phyloP scores from a whole-genome alignment of 768 basidiomycete genomes.

The Hericium rajendrae region DNA sequence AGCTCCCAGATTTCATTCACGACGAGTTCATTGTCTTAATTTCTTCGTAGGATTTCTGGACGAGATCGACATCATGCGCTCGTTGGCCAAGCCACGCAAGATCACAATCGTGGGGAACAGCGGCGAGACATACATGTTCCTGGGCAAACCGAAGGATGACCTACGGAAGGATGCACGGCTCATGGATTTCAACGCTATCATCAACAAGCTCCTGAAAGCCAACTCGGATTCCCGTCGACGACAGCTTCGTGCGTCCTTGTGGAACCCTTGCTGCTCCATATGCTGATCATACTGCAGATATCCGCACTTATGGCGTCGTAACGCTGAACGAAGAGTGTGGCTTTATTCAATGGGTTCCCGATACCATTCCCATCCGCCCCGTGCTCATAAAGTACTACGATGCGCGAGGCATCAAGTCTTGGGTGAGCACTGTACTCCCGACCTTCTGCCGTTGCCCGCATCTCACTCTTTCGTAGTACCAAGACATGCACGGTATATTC shows the following conservation, averaged over 20 bases:
- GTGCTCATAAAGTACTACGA: conserved; percentile 66
- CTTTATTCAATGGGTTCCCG: conserved; percentile 96
- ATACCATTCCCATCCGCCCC: conserved; percentile 76
- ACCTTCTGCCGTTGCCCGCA: background rate
- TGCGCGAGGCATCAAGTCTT: conserved; percentile 33
- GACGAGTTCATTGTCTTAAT: background rate
- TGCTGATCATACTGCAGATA: conserved; percentile 41
- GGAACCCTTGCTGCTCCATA: background rate
- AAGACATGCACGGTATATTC: conserved; percentile 38
- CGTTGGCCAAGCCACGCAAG: conserved; percentile 86
- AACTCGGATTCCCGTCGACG: conserved; percentile 89
- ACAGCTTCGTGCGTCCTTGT: conserved; percentile 63
- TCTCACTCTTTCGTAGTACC: conserved; percentile 22
- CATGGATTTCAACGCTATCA: conserved; percentile 97
- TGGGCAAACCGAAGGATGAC: conserved; percentile 97
- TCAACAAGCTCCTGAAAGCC: conserved; percentile 90
- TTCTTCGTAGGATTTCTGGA: conserved; percentile 56
- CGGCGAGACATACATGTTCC: conserved; percentile 79
- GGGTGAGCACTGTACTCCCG: conserved; percentile 29
- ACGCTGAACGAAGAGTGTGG: conserved; percentile 97
- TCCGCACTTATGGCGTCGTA: conserved; percentile 97
- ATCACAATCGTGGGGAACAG: conserved; percentile 77
- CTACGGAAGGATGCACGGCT: conserved; percentile 92
- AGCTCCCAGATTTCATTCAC: conserved; percentile 9
- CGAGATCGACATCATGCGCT: conserved; percentile 84